phyloP scores from a whole-genome alignment of 108 stramenopile genomes.

The Bacterosira constricta region DNA sequence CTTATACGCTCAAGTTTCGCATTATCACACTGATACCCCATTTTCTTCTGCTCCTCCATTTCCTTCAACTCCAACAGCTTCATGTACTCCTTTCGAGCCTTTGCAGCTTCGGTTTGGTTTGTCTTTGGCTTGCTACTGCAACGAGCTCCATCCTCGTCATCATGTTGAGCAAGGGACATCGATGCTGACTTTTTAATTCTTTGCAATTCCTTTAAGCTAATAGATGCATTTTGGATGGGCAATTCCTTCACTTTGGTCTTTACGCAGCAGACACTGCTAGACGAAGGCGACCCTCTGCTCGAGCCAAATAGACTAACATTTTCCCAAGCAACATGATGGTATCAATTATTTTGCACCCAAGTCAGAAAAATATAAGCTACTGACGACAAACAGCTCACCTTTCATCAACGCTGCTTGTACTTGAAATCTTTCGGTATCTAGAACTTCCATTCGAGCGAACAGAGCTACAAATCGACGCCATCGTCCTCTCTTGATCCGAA shows the following conservation, averaged over 20 bases:
- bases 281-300: conserved; percentile 11
- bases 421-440: conserved; percentile 41
- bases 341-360: no score
- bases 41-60: conserved; percentile 51
- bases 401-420: conserved; percentile 46
- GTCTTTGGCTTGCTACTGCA: background rate
- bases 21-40: conserved; percentile 46
- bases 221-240: conserved; percentile 12
- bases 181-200: conserved; percentile 43
- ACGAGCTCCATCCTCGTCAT: background rate
- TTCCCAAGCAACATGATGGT: no score
- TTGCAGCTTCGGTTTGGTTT: conserved; percentile 10
- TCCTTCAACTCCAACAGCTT: conserved; percentile 62
- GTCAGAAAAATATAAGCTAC: background rate
- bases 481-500: no score
- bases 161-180: background rate
- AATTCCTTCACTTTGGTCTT: conserved; percentile 6
- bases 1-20: conserved; percentile 63
- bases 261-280: background rate
- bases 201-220: conserved; percentile 27
- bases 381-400: conserved; percentile 18
- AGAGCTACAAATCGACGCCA: conserved; percentile 36
- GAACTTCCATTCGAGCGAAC: conserved; percentile 36
- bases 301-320: conserved; percentile 43
- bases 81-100: conserved; percentile 71